A percentile compares a stretch with the other conserved stretches of the same genome.
phyloP scores from a whole-genome alignment of 345 rosid genomes.

The Cochlearia excelsa region DNA sequence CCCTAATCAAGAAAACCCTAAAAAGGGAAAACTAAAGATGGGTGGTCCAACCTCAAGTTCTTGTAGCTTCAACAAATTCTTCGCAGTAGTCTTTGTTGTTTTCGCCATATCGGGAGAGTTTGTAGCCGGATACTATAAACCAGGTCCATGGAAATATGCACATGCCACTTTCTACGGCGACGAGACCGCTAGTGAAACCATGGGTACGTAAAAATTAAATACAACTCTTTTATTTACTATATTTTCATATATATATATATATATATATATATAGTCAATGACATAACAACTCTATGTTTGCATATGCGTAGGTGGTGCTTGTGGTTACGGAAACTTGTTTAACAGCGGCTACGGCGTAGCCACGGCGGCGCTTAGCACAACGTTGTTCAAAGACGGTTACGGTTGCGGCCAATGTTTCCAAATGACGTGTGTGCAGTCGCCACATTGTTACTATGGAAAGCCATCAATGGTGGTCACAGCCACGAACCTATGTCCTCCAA shows the following conservation, averaged over 20 bases:
- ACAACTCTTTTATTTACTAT: background rate
- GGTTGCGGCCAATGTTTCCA: slow-evolving; percentile 83
- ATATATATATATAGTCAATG: background rate
- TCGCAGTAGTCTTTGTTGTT: slow-evolving; percentile 24
- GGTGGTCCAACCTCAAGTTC: slow-evolving; percentile 30
- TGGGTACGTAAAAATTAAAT: slow-evolving; percentile 40
- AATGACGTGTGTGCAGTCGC: slow-evolving; percentile 54
- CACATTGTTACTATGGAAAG: slow-evolving; percentile 52
- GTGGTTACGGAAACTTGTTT: slow-evolving; percentile 76
- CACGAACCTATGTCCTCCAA: slow-evolving; percentile 81
- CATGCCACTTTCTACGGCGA: slow-evolving; percentile 77
- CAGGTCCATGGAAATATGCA: slow-evolving; percentile 56
- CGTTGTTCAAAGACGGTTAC: slow-evolving; percentile 70
- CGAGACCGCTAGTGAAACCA: slow-evolving; percentile 56
- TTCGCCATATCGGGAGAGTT: slow-evolving; percentile 27
- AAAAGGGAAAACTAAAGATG: slow-evolving; percentile 9
- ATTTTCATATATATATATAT: background rate
- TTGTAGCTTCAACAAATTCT: slow-evolving; percentile 43
- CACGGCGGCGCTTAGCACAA: slow-evolving; percentile 78
- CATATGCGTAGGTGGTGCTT: slow-evolving; percentile 69
- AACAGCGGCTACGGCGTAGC: slow-evolving; percentile 64
- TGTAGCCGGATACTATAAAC: slow-evolving; percentile 37
- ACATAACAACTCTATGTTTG: background rate
- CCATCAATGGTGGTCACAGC: slow-evolving; percentile 60
- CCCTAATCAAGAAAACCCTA: background rate